Base-by-base conservation (phyloP, 495 filamentous ascomycete species). In the Penicillium roqueforti region DNA sequence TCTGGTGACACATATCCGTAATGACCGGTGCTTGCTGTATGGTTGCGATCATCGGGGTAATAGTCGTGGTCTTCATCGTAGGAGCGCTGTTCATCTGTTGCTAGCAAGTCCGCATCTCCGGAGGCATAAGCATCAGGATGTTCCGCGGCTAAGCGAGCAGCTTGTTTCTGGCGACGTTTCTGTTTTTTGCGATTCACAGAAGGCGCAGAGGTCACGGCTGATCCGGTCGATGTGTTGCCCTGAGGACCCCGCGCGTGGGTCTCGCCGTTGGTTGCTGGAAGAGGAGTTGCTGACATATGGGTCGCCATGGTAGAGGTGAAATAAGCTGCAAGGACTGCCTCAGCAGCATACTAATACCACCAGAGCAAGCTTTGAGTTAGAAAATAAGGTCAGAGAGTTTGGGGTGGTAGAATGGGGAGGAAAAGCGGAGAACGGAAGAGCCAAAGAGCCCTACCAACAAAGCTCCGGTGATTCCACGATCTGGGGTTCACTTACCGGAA, bases 111-210 rank as follows among this genome's bases (percentile, higher is more conserved):
- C 29, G 50, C 31, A 39, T 71, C 62, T 23, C 53, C 58, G 20
- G 66, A 54, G 19, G 51, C 54, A 38, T 65, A 62, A 19, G 44
- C 23, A 19, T 60, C 49, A 11, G 56, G 64, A 48, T 76, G 68
- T 39, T 76, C 83, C 47, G 83, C 84, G 31, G 83, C 86, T 53
- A 85, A 80, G 16, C 87, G 82, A 37, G 88, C 88, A 43, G 87
- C 87, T 68, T 82, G 76, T 61, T 92, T 92, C 53, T 84, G 78
- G 56, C 87, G 83, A 28, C 87, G 82, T 71, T 95, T 95, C 68
- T 92, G 87, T 70, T 96, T 96, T 74, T 96, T 96, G 64, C 88
- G 83, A 71, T 96, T 96, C 38, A 92, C 87, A 4, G 44, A 40
- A 2, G 61, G 50, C 16, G 49, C 39, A 41, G 78, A 68, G 29